Conservation (phyloP, 352 stramenopile genomes). For the Globisporangium polare region DNA sequence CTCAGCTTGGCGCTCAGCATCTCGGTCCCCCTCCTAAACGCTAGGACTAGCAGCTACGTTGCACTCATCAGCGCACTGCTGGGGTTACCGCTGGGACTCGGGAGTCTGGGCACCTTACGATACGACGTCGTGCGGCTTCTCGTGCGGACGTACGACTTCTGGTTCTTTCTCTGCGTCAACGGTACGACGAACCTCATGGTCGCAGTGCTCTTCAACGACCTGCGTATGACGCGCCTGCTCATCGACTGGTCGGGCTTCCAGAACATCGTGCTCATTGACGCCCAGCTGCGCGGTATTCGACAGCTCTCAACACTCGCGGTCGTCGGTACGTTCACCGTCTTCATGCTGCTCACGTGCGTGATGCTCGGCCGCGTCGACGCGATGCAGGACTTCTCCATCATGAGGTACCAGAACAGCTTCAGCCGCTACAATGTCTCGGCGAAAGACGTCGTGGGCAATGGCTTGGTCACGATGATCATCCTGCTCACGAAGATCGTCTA, state of each 20-base stretch:
- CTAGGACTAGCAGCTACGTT: constrained; percentile 10
- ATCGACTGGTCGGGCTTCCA: constrained; percentile 30
- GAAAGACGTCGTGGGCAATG: constrained; percentile 24
- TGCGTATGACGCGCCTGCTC: constrained; percentile 20
- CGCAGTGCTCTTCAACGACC: constrained; percentile 24
- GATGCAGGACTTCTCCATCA: constrained; percentile 9
- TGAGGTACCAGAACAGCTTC: constrained; percentile 15
- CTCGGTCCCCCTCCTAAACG: constrained; percentile 19
- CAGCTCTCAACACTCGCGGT: constrained; percentile 10
- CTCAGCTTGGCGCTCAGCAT: constrained; percentile 21
- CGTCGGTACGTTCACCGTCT: constrained; percentile 9
- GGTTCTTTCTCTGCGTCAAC: constrained; percentile 32
- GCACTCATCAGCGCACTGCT: constrained; percentile 19
- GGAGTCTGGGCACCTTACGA: constrained; percentile 24
- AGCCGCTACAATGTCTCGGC: constrained; percentile 15
- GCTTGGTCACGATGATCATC: constrained; percentile 21
- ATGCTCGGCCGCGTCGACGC: constrained; percentile 20
- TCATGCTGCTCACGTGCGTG: constrained; percentile 25
- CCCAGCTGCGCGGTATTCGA: constrained; percentile 24
- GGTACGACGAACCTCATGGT: constrained; percentile 22
- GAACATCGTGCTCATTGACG: constrained; percentile 28
- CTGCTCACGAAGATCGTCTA: constrained; percentile 27
- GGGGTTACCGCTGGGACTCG: constrained; percentile 23
- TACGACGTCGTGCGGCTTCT: constrained; percentile 35
- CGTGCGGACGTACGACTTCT: constrained; percentile 35